Conservation (phyloP, 176 grass and related monocot species). For the Triticum urartu region DNA sequence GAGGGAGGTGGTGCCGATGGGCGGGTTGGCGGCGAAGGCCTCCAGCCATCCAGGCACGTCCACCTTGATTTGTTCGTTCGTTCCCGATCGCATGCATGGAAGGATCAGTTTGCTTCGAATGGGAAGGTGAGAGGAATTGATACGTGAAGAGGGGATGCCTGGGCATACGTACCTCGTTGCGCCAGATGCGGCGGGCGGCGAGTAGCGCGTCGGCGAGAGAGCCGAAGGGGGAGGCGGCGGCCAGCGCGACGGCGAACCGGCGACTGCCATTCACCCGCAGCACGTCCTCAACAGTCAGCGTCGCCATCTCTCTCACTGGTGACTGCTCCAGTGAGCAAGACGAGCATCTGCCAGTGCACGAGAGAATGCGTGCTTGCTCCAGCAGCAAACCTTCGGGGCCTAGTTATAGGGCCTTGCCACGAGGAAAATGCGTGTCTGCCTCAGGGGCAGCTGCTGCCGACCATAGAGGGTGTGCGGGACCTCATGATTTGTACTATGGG, state of each 20-base stretch:
- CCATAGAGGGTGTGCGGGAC: too few species aligned
- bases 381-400: too few species aligned
- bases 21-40: conserved; percentile 76
- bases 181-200: conserved; percentile 82
- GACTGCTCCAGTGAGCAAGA: background rate
- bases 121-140: background rate
- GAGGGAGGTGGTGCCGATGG: conserved; percentile 66
- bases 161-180: conserved; percentile 45
- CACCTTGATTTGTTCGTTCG: conserved; percentile 48
- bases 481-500: too few species aligned
- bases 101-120: conserved; percentile 2
- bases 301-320: conserved; percentile 31
- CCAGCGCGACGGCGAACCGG: conserved; percentile 67
- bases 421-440: too few species aligned
- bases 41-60: conserved; percentile 93
- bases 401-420: too few species aligned
- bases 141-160: background rate
- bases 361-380: too few species aligned
- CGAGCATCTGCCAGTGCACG: background rate
- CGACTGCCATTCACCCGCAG: conserved; percentile 63
- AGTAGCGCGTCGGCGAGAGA: conserved; percentile 66
- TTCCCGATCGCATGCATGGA: background rate
- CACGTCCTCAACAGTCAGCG: conserved; percentile 43
- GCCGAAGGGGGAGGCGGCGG: conserved; percentile 68
- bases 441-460: too few species aligned